These are phyloP conservation scores for Fraxinus platypoda DNA, from an alignment of 305 asterid species.

Conservation along the genomic window DNA sequence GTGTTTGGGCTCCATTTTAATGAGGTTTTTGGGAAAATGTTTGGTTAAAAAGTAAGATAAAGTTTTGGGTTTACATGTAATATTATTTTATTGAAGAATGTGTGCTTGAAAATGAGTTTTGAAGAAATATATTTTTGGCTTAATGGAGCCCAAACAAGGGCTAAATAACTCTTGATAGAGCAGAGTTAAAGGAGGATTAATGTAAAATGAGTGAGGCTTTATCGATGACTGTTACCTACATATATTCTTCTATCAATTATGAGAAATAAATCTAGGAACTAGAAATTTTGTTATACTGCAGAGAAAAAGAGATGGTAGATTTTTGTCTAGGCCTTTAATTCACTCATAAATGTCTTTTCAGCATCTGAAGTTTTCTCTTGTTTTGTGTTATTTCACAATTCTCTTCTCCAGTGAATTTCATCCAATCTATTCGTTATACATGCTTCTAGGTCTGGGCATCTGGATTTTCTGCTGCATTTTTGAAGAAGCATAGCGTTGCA, in stretches of 20 bases:
- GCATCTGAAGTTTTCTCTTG: background rate
- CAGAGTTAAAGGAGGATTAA: background rate
- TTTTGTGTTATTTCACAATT: background rate
- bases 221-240: background rate
- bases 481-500: constrained; percentile 82
- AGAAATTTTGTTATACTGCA: background rate
- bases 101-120: no score
- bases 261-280: background rate
- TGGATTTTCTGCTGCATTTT: constrained; percentile 87
- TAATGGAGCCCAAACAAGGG: no score
- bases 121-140: no score
- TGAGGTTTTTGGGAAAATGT: no score
- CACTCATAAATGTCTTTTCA: background rate
- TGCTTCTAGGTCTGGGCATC: constrained; percentile 81
- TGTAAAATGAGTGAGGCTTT: background rate
- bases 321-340: background rate
- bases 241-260: background rate
- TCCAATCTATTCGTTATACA: background rate
- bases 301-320: background rate
- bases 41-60: no score
- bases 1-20: no score
- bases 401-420: background rate
- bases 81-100: no score
- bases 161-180: background rate
- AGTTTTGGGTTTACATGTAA: no score